phyloP scores from a whole-genome alignment of 75 land plant genomes.

The Cunninghamia lanceolata region DNA sequence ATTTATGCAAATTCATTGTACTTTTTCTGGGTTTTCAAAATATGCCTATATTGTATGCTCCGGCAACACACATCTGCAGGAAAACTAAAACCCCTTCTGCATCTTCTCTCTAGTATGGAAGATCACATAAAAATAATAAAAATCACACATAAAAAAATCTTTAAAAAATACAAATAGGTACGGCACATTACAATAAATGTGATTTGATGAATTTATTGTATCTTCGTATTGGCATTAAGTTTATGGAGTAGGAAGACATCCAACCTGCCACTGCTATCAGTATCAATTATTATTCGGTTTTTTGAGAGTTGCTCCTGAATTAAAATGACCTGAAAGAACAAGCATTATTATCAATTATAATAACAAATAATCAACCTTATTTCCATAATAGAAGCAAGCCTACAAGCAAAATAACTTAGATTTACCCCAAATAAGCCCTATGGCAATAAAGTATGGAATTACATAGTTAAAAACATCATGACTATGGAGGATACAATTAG shows the following conservation, averaged over 20 bases:
- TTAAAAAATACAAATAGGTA: no score
- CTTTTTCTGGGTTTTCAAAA: no score
- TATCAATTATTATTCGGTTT: constrained; percentile 91
- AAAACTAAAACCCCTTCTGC: no score
- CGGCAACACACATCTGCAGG: no score
- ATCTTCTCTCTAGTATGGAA: no score
- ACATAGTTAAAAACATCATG: background rate
- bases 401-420: background rate
- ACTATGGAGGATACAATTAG: background rate
- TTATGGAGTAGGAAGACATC: background rate
- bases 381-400: background rate
- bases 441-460: background rate
- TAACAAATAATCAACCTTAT: background rate
- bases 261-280: constrained; percentile 87
- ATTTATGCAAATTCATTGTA: no score
- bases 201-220: background rate
- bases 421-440: background rate
- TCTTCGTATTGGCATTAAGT: background rate
- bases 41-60: no score
- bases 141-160: no score
- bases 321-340: constrained; percentile 68
- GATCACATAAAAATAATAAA: no score
- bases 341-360: background rate
- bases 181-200: no score
- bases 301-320: constrained; percentile 98